These are phyloP conservation scores for Papilionanthe hybrid DNA, from an alignment of 116 monocot species.

Conservation along the genomic window DNA sequence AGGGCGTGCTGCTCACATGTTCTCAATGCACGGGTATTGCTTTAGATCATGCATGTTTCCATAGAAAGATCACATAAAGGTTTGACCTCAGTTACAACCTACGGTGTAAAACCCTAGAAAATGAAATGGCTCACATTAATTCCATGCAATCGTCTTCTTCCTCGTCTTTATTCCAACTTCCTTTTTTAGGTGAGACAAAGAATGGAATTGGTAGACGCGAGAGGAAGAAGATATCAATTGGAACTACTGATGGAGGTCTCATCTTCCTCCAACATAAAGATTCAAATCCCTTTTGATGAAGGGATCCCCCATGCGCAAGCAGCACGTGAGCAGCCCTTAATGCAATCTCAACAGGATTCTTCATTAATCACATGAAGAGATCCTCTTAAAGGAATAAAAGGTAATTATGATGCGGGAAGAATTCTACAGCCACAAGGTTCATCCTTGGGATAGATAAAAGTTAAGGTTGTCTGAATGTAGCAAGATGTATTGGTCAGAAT, in stretches of 20 bases:
- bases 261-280: not conserved
- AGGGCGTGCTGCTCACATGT: too few species aligned
- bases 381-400: not conserved
- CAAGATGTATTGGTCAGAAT: not conserved
- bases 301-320: not conserved
- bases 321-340: slow-evolving; percentile 4
- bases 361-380: not conserved
- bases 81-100: not conserved
- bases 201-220: not conserved
- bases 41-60: not conserved
- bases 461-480: not conserved
- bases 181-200: not conserved
- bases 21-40: too few species aligned
- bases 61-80: not conserved
- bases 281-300: not conserved
- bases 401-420: not conserved
- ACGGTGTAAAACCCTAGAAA: not conserved
- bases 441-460: not conserved
- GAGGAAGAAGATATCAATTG: not conserved
- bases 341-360: not conserved
- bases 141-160: slow-evolving; percentile 4
- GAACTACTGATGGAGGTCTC: not conserved
- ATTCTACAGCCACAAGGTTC: not conserved
- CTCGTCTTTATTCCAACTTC: not conserved
- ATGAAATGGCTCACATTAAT: not conserved